Evolutionary conservation across 2,329 filamentous ascomycete genomes (phyloP).

Genomic region (Tetracladium maxilliforme): DNA sequence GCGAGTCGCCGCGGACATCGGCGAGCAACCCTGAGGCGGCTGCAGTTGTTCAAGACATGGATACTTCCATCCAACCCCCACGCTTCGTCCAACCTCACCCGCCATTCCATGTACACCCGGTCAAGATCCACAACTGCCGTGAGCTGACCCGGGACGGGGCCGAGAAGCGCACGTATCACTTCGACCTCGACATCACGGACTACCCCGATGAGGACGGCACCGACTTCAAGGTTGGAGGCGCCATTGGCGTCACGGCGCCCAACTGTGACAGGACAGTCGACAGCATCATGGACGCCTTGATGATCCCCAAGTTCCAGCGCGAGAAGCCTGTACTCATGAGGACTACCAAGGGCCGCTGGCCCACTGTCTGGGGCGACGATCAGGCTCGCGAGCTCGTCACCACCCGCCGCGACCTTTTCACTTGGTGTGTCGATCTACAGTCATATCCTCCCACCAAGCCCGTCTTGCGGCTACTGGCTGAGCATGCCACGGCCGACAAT

Average conservation of each 20-base stretch:
- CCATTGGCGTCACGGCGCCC: slow-evolving; percentile 83
- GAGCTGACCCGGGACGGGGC: slow-evolving; percentile 80
- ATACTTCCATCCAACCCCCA: slow-evolving; percentile 58
- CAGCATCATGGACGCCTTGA: slow-evolving; percentile 67
- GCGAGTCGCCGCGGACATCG: slow-evolving; percentile 7
- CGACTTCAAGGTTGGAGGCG: slow-evolving; percentile 93
- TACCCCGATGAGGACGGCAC: slow-evolving; percentile 75
- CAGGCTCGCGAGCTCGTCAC: slow-evolving; percentile 73
- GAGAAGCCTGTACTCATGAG: slow-evolving; percentile 71
- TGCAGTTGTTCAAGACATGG: slow-evolving; percentile 20
- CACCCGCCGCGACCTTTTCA: slow-evolving; percentile 80
- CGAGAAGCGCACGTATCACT: slow-evolving; percentile 95
- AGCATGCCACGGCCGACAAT: slow-evolving; percentile 63
- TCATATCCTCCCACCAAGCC: slow-evolving; percentile 84
- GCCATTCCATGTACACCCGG: slow-evolving; percentile 81
- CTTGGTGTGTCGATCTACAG: slow-evolving; percentile 90
- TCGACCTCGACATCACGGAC: slow-evolving; percentile 90
- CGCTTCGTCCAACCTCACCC: slow-evolving; percentile 88
- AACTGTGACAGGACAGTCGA: slow-evolving; percentile 69
- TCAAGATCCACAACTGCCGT: slow-evolving; percentile 71
- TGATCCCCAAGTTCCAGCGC: slow-evolving; percentile 67
- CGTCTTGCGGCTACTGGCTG: slow-evolving; percentile 71
- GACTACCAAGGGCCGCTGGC: slow-evolving; percentile 77
- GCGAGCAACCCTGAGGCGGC: too few species aligned
- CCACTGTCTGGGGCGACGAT: slow-evolving; percentile 95